These are phyloP conservation scores for Paraconiothyrium sp. DNA, from an alignment of 2,329 filamentous ascomycete genomes.

Conservation along the genomic window DNA sequence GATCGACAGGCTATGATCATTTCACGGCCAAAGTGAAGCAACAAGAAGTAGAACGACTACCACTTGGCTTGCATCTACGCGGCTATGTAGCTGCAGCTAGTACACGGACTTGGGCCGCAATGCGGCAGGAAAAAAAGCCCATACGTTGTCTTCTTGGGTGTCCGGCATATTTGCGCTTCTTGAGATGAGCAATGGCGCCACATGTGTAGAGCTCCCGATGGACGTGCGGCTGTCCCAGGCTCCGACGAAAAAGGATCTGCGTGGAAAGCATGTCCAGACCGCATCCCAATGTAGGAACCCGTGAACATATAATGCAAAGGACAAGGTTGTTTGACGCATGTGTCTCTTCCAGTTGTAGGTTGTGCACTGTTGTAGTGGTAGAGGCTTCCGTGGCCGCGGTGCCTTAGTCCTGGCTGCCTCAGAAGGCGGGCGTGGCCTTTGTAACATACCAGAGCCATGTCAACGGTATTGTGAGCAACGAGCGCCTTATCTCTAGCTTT, in stretches of 20 bases:
- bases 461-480: constrained; percentile 38
- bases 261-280: neutral
- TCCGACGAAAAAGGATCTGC: neutral
- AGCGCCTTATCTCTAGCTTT: constrained; percentile 27
- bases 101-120: constrained; percentile 1
- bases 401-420: constrained; percentile 8
- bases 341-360: neutral
- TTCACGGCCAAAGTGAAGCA: neutral
- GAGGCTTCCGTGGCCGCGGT: constrained; percentile 12
- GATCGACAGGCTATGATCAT: neutral
- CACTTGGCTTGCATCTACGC: constrained; percentile 7
- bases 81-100: neutral
- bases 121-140: neutral
- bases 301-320: neutral
- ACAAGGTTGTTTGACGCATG: neutral
- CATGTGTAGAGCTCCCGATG: neutral
- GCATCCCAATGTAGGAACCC: neutral
- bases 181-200: neutral
- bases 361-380: neutral
- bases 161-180: neutral
- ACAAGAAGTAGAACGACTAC: neutral
- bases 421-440: constrained; percentile 12
- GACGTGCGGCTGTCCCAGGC: neutral
- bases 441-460: constrained; percentile 45
- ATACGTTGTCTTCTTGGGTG: neutral